Evolutionary conservation across 176 grass and related monocot genomes (phyloP).

Genomic region (Hyparrhenia diplandra): DNA sequence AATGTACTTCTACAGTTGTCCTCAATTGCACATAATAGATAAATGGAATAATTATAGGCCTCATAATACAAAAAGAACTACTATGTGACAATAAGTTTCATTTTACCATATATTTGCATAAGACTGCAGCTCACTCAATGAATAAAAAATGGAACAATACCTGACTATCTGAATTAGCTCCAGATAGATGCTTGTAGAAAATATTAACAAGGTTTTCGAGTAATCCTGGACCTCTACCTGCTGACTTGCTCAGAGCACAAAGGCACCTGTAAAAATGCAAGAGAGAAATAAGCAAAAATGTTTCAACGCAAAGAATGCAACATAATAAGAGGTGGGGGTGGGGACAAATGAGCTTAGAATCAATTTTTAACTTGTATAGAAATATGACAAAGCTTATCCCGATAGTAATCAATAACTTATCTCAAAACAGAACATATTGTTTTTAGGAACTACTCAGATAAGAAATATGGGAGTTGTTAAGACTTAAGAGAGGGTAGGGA

Average conservation of each 20-base stretch:
- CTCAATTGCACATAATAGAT: constrained; percentile 1
- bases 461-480: constrained; percentile 1
- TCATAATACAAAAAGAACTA: constrained; percentile 17
- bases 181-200: constrained; percentile 89
- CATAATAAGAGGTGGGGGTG: not conserved
- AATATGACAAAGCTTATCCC: not conserved
- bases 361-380: constrained; percentile 11
- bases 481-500: not conserved
- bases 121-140: constrained; percentile 16
- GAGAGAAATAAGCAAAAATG: constrained; percentile 23
- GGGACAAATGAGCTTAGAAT: no score
- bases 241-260: constrained; percentile 83
- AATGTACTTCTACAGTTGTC: constrained; percentile 13
- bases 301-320: constrained; percentile 10
- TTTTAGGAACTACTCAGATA: not conserved
- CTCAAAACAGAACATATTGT: constrained; percentile 14
- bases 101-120: constrained; percentile 9
- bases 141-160: constrained; percentile 45
- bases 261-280: constrained; percentile 61
- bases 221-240: constrained; percentile 70
- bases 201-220: constrained; percentile 76
- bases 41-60: constrained; percentile 1
- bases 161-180: constrained; percentile 73
- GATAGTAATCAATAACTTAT: not conserved
- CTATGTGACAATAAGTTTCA: constrained; percentile 10